Percentiles rank a stretch among this genome's conserved stretches.
phyloP scores from a whole-genome alignment of 257 asterid species.

The Penstemon newberryi region DNA sequence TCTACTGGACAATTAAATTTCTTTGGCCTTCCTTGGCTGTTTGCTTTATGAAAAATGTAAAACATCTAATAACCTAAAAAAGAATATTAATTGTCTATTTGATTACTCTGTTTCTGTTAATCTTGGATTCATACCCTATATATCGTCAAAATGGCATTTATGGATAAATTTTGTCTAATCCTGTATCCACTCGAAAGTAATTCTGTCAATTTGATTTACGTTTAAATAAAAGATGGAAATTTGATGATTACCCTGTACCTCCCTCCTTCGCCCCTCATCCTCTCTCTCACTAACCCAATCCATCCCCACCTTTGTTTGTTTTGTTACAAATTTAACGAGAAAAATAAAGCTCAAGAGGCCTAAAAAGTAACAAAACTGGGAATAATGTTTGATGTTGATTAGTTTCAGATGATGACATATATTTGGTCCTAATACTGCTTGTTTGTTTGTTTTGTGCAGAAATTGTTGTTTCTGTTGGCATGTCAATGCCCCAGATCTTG shows the following conservation, averaged over 20 bases:
- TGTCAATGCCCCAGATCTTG: too few relatives aligned
- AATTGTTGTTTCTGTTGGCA: too few relatives aligned
- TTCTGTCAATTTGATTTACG: not conserved
- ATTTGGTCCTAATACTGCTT: too few relatives aligned
- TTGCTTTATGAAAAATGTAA: conserved; percentile 3
- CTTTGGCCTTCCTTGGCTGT: conserved; percentile 5
- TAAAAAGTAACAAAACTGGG: too few relatives aligned
- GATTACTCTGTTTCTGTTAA: not conserved
- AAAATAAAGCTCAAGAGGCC: too few relatives aligned
- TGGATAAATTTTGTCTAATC: not conserved
- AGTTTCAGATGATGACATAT: too few relatives aligned
- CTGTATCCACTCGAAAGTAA: conserved; percentile 3
- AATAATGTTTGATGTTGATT: too few relatives aligned
- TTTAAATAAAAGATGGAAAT: not conserved
- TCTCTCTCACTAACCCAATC: not conserved
- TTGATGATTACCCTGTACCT: not conserved
- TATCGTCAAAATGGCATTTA: not conserved
- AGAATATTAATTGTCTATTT: not conserved
- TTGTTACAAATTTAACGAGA: too few relatives aligned
- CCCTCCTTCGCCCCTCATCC: not conserved
- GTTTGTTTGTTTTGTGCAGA: too few relatives aligned
- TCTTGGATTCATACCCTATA: not conserved
- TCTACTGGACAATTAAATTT: not conserved
- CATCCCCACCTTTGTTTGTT: too few relatives aligned
- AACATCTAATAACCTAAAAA: not conserved